Conservation (phyloP, 2,329 filamentous ascomycete genomes). For the Penicillium sp. region DNA sequence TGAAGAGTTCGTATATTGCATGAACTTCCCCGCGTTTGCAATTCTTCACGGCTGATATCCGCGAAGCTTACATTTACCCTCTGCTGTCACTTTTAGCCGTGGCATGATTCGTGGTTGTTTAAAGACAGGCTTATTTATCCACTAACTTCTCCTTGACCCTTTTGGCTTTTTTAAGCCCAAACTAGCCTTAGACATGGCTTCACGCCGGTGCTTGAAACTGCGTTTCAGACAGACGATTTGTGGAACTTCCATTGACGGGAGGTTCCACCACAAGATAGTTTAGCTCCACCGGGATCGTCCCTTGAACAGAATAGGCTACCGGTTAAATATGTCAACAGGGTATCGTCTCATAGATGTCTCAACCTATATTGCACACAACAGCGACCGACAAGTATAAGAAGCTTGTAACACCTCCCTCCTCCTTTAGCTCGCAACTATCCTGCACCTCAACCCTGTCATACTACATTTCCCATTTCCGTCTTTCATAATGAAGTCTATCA, state of each 20-base stretch:
- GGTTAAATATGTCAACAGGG: background rate
- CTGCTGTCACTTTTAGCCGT: background rate
- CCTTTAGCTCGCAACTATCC: background rate
- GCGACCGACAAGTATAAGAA: background rate
- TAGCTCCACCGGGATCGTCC: background rate
- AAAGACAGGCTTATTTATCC: background rate
- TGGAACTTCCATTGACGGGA: background rate
- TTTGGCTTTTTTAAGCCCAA: background rate
- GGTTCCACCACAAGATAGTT: background rate
- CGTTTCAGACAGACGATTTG: slow-evolving; percentile 1
- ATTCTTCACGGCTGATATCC: background rate
- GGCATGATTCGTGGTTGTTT: background rate
- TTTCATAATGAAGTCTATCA: background rate
- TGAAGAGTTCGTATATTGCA: background rate
- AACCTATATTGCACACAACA: background rate
- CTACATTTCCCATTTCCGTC: background rate
- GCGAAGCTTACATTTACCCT: background rate
- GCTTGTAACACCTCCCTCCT: too few relatives aligned
- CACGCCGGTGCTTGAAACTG: background rate
- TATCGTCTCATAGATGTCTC: background rate
- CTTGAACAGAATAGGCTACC: slow-evolving; percentile 1
- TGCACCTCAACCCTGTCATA: background rate
- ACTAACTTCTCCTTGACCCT: background rate
- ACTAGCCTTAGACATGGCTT: background rate
- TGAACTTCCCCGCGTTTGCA: background rate